phyloP scores from a whole-genome alignment of 2,329 filamentous ascomycete species.

The Epichloe scottii region DNA sequence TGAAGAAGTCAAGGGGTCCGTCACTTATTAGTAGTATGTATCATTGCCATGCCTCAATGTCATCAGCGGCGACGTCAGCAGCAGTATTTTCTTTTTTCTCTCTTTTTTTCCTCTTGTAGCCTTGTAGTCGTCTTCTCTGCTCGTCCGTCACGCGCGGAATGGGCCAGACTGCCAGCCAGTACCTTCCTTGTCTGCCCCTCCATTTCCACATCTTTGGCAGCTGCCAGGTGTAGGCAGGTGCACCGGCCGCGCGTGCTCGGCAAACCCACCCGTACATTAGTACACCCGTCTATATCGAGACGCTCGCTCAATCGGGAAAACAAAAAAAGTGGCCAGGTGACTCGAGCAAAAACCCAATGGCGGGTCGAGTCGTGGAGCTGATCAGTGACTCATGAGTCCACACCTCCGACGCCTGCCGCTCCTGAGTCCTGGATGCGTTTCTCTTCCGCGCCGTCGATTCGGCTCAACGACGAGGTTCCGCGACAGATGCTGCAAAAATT shows the following conservation, averaged over 20 bases:
- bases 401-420: conserved; percentile 4
- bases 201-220: background rate
- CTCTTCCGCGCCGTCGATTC: too few relatives aligned
- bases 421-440: too few relatives aligned
- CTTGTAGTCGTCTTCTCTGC: background rate
- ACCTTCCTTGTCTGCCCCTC: background rate
- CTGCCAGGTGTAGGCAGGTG: background rate
- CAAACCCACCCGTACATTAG: conserved; percentile 2
- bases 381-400: background rate
- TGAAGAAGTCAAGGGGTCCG: too few relatives aligned
- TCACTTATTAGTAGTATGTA: too few relatives aligned
- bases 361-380: background rate
- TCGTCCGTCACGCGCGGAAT: background rate
- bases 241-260: conserved; percentile 1
- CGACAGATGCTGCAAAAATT: too few relatives aligned
- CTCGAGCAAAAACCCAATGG: background rate
- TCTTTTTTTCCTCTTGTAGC: too few relatives aligned
- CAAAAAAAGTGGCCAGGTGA: conserved; percentile 1
- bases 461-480: too few relatives aligned
- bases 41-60: background rate
- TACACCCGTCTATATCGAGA: too few relatives aligned
- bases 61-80: background rate
- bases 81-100: background rate
- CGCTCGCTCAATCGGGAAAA: background rate
- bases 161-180: background rate